Conservation (phyloP, 2,329 filamentous ascomycete genomes). For the Westerdykella aurantiaca region DNA sequence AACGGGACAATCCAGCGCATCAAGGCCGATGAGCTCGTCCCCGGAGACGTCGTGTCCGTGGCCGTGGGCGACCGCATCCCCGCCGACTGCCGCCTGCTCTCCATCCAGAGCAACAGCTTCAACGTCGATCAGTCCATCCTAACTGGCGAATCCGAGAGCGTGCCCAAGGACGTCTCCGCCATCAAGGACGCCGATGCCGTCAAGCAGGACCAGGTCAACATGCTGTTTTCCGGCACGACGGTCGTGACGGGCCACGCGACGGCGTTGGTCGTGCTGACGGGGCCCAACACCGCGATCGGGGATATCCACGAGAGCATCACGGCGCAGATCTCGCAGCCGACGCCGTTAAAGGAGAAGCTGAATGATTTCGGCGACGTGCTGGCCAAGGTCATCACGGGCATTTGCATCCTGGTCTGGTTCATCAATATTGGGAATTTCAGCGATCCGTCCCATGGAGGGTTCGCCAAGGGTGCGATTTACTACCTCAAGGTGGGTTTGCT, state of each 20-base stretch:
- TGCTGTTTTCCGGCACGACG: constrained; percentile 96
- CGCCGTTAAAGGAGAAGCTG: constrained; percentile 95
- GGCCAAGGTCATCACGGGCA: constrained; percentile 96
- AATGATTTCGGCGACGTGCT: constrained; percentile 96
- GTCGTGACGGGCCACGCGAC: constrained; percentile 91
- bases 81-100: constrained; percentile 83
- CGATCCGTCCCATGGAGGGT: constrained; percentile 86
- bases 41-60: constrained; percentile 84
- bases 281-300: constrained; percentile 86
- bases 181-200: constrained; percentile 79
- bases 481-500: constrained; percentile 68
- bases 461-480: constrained; percentile 97
- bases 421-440: constrained; percentile 98
- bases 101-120: constrained; percentile 96
- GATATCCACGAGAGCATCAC: constrained; percentile 99
- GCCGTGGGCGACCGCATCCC: constrained; percentile 89
- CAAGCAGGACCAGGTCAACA: constrained; percentile 95
- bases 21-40: constrained; percentile 95
- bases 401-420: constrained; percentile 93
- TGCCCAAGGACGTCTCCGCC: constrained; percentile 69
- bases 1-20: constrained; percentile 74
- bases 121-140: constrained; percentile 93
- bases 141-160: constrained; percentile 96
- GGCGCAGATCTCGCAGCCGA: constrained; percentile 94
- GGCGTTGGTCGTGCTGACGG: constrained; percentile 85